Percentiles rank a stretch among this genome's conserved stretches.
phyloP scores from a whole-genome alignment of 768 basidiomycete genomes.

The Scleroderma bovista region DNA sequence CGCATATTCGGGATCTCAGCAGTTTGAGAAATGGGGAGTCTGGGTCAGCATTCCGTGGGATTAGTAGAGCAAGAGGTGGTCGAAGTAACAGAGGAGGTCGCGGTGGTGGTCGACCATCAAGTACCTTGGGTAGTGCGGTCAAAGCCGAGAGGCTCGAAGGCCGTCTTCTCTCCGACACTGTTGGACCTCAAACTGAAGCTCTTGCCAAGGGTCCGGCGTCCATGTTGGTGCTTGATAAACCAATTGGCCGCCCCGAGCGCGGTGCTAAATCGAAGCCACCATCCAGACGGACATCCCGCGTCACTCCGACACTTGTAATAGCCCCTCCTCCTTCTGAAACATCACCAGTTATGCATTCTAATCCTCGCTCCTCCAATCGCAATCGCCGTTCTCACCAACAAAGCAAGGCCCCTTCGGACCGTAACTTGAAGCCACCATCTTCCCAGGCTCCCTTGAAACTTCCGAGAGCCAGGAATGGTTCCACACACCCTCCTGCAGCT shows the following conservation, averaged over 20 bases:
- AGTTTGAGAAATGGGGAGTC: constrained; percentile 36
- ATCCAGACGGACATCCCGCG: constrained; percentile 18
- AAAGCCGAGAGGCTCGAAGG: constrained; percentile 14
- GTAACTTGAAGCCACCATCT: constrained; percentile 12
- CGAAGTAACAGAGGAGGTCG: constrained; percentile 30
- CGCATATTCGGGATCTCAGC: constrained; percentile 40
- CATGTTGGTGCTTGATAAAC: constrained; percentile 15
- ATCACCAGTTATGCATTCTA: constrained; percentile 21
- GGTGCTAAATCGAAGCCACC: constrained; percentile 16
- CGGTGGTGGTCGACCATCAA: constrained; percentile 25
- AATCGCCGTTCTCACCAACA: constrained; percentile 45
- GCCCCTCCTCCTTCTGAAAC: constrained; percentile 17
- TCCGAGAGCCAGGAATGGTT: constrained; percentile 28
- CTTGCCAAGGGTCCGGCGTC: constrained; percentile 13
- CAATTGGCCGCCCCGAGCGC: constrained; percentile 16
- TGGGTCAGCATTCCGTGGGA: constrained; percentile 43
- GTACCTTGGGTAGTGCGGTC: constrained; percentile 10
- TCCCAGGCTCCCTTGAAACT: constrained; percentile 25
- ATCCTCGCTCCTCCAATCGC: constrained; percentile 40
- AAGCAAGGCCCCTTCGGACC: constrained; percentile 18
- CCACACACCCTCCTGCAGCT: constrained; percentile 16
- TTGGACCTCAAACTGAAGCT: constrained; percentile 8
- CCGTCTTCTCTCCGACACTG: constrained; percentile 15
- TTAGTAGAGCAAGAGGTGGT: constrained; percentile 33
- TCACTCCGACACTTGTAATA: constrained; percentile 16